These are phyloP conservation scores for Rhododendron simsii DNA, from an alignment of 148 eudicot species.

Conservation along the genomic window DNA sequence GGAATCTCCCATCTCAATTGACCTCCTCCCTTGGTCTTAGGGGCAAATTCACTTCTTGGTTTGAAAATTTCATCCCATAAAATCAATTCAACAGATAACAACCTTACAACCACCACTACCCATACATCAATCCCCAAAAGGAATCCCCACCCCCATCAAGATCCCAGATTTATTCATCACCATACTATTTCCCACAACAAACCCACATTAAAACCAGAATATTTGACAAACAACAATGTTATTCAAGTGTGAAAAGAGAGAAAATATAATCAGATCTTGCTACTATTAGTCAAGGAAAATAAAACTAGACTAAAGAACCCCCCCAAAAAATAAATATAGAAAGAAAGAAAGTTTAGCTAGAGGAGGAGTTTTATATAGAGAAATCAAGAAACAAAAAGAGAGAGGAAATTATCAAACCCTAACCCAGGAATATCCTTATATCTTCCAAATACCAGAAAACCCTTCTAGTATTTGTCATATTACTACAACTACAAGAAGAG, in stretches of 20 bases:
- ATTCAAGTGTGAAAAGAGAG: neutral
- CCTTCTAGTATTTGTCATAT: neutral
- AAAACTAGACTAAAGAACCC: neutral
- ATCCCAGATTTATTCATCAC: conserved; percentile 14
- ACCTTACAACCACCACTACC: conserved; percentile 8
- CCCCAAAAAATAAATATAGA: neutral
- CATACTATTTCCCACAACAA: neutral
- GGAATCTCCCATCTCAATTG: conserved; percentile 36
- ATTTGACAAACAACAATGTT: neutral
- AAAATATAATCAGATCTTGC: neutral
- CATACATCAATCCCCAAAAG: conserved; percentile 21
- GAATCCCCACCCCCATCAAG: conserved; percentile 18
- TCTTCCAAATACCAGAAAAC: conserved; percentile 21
- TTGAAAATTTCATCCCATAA: conserved; percentile 4
- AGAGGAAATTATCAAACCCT: conserved; percentile 17
- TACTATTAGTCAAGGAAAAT: neutral
- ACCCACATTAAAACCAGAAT: conserved; percentile 5
- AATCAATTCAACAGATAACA: conserved; percentile 1
- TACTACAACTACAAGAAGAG: neutral
- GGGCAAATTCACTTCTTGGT: conserved; percentile 8
- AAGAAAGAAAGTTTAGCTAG: neutral
- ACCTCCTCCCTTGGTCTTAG: conserved; percentile 10
- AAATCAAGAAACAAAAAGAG: neutral
- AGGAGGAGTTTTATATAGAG: neutral
- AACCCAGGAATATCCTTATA: conserved; percentile 24